phyloP scores from a whole-genome alignment of 345 rosid genomes.

The Leavenworthia alabamica region DNA sequence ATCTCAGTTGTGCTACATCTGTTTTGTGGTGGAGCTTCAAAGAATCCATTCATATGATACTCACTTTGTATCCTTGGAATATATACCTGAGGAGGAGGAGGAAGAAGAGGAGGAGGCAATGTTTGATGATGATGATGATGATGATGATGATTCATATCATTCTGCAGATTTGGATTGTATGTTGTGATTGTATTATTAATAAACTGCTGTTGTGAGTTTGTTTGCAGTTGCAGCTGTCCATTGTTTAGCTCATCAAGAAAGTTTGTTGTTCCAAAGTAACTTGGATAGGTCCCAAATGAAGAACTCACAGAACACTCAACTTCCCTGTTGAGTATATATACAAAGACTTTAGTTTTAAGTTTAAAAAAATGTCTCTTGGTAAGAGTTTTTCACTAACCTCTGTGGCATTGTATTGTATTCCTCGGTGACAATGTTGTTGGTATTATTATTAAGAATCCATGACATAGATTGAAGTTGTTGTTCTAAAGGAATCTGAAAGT shows the following conservation, averaged over 20 bases:
- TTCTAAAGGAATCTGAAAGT: slow-evolving; percentile 45
- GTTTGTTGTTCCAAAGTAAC: slow-evolving; percentile 51
- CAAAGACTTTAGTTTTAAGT: background rate
- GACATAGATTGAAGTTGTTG: slow-evolving; percentile 56
- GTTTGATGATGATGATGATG: too few relatives aligned
- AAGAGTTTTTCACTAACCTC: slow-evolving; percentile 43
- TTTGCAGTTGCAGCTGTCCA: slow-evolving; percentile 36
- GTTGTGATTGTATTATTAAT: slow-evolving; percentile 28
- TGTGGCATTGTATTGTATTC: slow-evolving; percentile 47
- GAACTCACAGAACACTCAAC: slow-evolving; percentile 65
- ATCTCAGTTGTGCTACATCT: slow-evolving; percentile 34
- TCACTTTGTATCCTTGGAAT: slow-evolving; percentile 46
- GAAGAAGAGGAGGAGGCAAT: slow-evolving; percentile 30
- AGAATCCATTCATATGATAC: slow-evolving; percentile 51
- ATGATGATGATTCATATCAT: slow-evolving; percentile 38
- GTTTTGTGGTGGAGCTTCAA: slow-evolving; percentile 45
- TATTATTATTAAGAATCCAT: slow-evolving; percentile 50
- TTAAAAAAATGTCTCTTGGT: too few relatives aligned
- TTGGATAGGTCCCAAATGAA: slow-evolving; percentile 65
- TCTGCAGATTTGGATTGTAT: slow-evolving; percentile 44
- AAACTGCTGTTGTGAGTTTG: slow-evolving; percentile 38
- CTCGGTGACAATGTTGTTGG: slow-evolving; percentile 39
- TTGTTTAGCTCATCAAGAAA: slow-evolving; percentile 53
- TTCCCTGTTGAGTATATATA: slow-evolving; percentile 40
- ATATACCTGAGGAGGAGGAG: slow-evolving; percentile 30